These are phyloP conservation scores for Stentor roeselii DNA, from an alignment of 73 alveolate genomes.

Conservation along the genomic window DNA sequence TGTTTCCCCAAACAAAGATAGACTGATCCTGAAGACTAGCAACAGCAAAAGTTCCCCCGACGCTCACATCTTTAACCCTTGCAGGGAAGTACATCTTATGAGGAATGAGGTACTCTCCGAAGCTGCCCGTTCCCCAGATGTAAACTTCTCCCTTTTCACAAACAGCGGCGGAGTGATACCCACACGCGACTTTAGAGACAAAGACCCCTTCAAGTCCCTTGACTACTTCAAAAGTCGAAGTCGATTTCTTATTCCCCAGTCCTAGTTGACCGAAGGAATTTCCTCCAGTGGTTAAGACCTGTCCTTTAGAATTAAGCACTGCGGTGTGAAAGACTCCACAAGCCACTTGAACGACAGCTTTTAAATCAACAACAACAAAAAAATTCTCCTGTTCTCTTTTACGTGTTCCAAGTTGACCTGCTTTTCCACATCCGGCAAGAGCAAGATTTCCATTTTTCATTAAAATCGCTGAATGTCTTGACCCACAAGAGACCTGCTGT, in stretches of 20 bases:
- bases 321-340: slow-evolving; percentile 85
- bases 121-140: slow-evolving; percentile 66
- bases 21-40: slow-evolving; percentile 31
- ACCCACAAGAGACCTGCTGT: slow-evolving; percentile 29
- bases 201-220: slow-evolving; percentile 38
- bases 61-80: slow-evolving; percentile 19
- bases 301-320: slow-evolving; percentile 65
- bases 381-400: slow-evolving; percentile 29
- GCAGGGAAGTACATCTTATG: background rate
- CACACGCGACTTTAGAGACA: slow-evolving; percentile 50
- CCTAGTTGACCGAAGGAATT: slow-evolving; percentile 87
- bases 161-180: slow-evolving; percentile 62
- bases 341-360: slow-evolving; percentile 54
- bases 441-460: slow-evolving; percentile 30
- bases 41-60: slow-evolving; percentile 49
- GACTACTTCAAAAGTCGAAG: slow-evolving; percentile 29
- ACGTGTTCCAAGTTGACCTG: slow-evolving; percentile 34
- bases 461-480: slow-evolving; percentile 40
- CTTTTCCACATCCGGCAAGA: slow-evolving; percentile 37
- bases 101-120: slow-evolving; percentile 56
- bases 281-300: slow-evolving; percentile 79
- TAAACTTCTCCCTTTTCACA: slow-evolving; percentile 44
- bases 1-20: slow-evolving; percentile 59
- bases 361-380: background rate
- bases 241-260: slow-evolving; percentile 43